Percentiles rank a stretch among this genome's conserved stretches.
Evolutionary conservation across 257 asterid species (phyloP).

Genomic region (Leptodermis oblonga): DNA sequence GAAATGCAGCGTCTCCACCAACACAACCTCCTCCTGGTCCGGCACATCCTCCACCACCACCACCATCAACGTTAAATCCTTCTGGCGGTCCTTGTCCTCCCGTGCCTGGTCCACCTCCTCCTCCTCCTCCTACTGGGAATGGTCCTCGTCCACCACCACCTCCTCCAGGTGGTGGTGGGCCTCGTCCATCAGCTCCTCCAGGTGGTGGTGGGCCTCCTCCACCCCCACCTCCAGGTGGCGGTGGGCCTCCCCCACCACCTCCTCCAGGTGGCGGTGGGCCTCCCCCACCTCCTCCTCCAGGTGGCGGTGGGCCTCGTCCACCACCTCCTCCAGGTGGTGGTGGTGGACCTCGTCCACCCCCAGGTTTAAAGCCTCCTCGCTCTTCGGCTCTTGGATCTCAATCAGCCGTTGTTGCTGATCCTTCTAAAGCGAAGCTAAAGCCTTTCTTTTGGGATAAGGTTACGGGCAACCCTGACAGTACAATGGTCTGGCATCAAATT

Average conservation of each 20-base stretch:
- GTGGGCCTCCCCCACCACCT: too few relatives aligned
- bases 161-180: slow-evolving; percentile 48
- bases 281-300: slow-evolving; percentile 30
- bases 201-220: slow-evolving; percentile 42
- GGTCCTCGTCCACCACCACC: slow-evolving; percentile 56
- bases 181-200: slow-evolving; percentile 52
- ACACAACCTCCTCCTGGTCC: slow-evolving; percentile 32
- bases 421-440: slow-evolving; percentile 73
- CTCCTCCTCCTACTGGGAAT: slow-evolving; percentile 25
- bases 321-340: slow-evolving; percentile 60
- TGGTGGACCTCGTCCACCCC: slow-evolving; percentile 60
- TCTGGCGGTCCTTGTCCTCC: slow-evolving; percentile 30
- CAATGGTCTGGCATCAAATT: slow-evolving; percentile 99
- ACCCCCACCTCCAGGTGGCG: slow-evolving; percentile 31
- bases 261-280: slow-evolving; percentile 34
- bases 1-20: slow-evolving; percentile 31
- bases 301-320: slow-evolving; percentile 41
- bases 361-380: slow-evolving; percentile 43
- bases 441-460: slow-evolving; percentile 99
- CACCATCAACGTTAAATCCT: slow-evolving; percentile 30
- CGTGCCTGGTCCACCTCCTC: slow-evolving; percentile 34
- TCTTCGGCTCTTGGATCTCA: slow-evolving; percentile 44
- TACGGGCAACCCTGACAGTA: slow-evolving; percentile 74
- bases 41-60: slow-evolving; percentile 39
- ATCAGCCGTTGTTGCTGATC: slow-evolving; percentile 40